Percentiles rank a stretch among this genome's conserved stretches.
Evolutionary conservation across 164 flowering plant species (phyloP).

Genomic region (Tetracentron sinense): DNA sequence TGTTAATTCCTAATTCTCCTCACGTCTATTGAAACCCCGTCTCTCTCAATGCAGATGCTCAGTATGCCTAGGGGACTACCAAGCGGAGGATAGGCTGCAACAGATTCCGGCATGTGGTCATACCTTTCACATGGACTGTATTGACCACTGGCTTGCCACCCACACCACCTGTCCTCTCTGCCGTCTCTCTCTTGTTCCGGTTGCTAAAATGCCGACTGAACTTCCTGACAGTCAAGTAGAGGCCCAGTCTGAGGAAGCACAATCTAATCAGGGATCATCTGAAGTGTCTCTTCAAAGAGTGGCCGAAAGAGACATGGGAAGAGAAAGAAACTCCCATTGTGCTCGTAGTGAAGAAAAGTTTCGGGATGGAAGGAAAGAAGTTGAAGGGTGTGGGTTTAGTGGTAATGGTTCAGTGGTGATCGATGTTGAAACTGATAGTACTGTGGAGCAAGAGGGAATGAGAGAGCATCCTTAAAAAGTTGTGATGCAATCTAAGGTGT

Average conservation of each 20-base stretch:
- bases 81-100: conserved; percentile 75
- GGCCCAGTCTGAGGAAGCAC: conserved; percentile 6
- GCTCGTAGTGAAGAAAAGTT: conserved; percentile 12
- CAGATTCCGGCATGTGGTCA: conserved; percentile 82
- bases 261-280: conserved; percentile 5
- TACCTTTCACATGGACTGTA: conserved; percentile 79
- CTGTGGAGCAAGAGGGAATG: background rate
- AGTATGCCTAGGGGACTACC: conserved; percentile 81
- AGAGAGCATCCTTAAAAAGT: background rate
- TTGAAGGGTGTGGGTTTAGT: conserved; percentile 6
- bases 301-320: conserved; percentile 11
- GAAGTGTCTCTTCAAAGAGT: conserved; percentile 6
- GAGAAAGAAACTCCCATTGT: conserved; percentile 10
- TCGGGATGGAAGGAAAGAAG: conserved; percentile 9
- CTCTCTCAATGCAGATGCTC: conserved; percentile 55
- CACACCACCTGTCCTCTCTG: conserved; percentile 74
- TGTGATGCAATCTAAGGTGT: too few species aligned
- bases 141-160: conserved; percentile 59
- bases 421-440: conserved; percentile 2
- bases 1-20: background rate
- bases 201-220: conserved; percentile 28
- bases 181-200: conserved; percentile 48
- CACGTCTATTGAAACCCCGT: background rate
- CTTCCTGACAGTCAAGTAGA: conserved; percentile 10
- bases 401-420: conserved; percentile 10